These are phyloP conservation scores for Zelopaecilomyces penicillatus DNA, from an alignment of 2,329 filamentous ascomycete species.

Conservation along the genomic window DNA sequence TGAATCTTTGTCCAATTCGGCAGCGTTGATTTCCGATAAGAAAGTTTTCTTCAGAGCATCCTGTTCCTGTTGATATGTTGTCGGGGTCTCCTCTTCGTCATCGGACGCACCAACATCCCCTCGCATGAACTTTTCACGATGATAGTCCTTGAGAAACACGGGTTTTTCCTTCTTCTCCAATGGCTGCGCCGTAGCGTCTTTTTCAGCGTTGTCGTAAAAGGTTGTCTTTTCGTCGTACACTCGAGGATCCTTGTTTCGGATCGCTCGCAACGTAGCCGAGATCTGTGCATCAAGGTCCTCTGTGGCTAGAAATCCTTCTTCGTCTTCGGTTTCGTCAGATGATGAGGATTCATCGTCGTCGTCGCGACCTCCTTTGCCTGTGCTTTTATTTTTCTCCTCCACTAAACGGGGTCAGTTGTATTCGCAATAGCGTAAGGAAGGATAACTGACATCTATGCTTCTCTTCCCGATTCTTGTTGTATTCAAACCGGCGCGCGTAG, in stretches of 20 bases:
- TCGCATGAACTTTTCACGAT: conserved; percentile 77
- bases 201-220: conserved; percentile 66
- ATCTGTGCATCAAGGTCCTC: conserved; percentile 81
- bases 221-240: conserved; percentile 74
- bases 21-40: conserved; percentile 70
- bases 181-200: conserved; percentile 23
- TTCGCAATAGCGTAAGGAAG: neutral
- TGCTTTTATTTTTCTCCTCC: conserved; percentile 65
- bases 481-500: conserved; percentile 80
- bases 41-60: conserved; percentile 71
- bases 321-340: conserved; percentile 78
- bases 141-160: conserved; percentile 81
- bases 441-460: conserved; percentile 53
- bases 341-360: conserved; percentile 54
- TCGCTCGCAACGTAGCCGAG: conserved; percentile 75
- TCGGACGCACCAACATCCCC: conserved; percentile 56
- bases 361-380: conserved; percentile 36
- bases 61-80: conserved; percentile 83
- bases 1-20: conserved; percentile 34
- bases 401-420: conserved; percentile 41
- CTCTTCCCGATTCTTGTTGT: conserved; percentile 97
- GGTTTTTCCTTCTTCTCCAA: conserved; percentile 67
- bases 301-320: conserved; percentile 79
- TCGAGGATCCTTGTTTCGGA: conserved; percentile 81
- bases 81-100: conserved; percentile 47